phyloP scores from a whole-genome alignment of 805 yeast species.

The Monosporozyma aquatica region DNA sequence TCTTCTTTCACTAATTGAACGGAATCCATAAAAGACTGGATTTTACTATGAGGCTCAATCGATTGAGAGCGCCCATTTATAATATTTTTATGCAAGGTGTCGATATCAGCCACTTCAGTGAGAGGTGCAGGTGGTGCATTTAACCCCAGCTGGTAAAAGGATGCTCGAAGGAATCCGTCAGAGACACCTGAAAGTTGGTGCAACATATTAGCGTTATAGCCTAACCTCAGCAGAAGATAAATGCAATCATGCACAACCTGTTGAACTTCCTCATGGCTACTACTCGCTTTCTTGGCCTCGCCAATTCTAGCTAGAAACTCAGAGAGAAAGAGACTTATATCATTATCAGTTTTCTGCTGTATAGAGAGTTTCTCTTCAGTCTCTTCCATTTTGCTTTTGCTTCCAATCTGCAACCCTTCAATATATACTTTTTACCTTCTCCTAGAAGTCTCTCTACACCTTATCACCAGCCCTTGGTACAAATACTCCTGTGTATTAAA shows the following conservation, averaged over 20 bases:
- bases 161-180: not conserved
- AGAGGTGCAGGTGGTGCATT: not conserved
- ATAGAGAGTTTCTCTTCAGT: not conserved
- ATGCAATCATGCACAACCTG: constrained; percentile 2
- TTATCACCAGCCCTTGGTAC: too few species aligned
- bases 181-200: not conserved
- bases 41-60: not conserved
- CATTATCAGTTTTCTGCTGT: not conserved
- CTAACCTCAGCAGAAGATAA: constrained; percentile 2
- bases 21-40: constrained; percentile 3
- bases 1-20: constrained; percentile 1
- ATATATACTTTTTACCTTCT: too few species aligned
- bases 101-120: not conserved
- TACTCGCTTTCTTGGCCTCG: not conserved
- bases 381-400: not conserved
- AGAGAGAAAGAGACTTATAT: not conserved
- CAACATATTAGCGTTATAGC: not conserved
- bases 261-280: not conserved
- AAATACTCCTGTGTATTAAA: too few species aligned
- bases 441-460: not conserved
- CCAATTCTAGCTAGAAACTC: not conserved
- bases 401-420: too few species aligned
- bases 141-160: constrained; percentile 1
- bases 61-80: not conserved
- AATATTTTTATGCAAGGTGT: too few species aligned